phyloP scores from a whole-genome alignment of 2,329 filamentous ascomycete species.

The Botrytis byssoidea region DNA sequence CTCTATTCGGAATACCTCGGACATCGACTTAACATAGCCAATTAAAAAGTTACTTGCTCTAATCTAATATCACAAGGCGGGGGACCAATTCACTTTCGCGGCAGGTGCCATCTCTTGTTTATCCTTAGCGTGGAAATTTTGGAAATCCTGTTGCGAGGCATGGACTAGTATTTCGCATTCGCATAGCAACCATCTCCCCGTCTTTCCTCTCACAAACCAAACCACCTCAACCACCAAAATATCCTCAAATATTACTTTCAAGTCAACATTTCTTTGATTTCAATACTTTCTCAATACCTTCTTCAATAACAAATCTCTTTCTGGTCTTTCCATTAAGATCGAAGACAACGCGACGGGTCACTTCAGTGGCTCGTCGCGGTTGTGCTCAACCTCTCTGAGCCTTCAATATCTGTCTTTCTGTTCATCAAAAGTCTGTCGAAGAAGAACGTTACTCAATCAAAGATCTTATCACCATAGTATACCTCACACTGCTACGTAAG shows the following conservation, averaged over 20 bases:
- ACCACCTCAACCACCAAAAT: neutral
- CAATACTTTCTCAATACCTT: neutral
- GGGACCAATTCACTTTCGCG: neutral
- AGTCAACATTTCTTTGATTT: neutral
- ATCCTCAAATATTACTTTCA: neutral
- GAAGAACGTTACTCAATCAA: neutral
- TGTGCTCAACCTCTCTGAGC: neutral
- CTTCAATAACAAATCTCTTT: neutral
- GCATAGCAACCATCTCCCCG: neutral
- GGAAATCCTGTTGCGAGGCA: neutral
- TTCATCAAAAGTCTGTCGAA: neutral
- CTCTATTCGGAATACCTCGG: neutral
- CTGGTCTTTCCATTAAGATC: neutral
- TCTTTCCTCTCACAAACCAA: neutral
- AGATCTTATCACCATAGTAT: too few species aligned
- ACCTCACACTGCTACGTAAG: neutral
- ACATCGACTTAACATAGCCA: neutral
- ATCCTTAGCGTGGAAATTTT: neutral
- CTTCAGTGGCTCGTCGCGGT: neutral
- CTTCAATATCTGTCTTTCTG: neutral
- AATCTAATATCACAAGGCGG: neutral
- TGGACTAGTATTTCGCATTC: neutral
- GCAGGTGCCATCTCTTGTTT: neutral
- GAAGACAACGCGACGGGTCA: too few species aligned
- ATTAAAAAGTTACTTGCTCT: neutral